phyloP scores from a whole-genome alignment of 371 early-diverging fungal species.

The Mucor plumbeus region DNA sequence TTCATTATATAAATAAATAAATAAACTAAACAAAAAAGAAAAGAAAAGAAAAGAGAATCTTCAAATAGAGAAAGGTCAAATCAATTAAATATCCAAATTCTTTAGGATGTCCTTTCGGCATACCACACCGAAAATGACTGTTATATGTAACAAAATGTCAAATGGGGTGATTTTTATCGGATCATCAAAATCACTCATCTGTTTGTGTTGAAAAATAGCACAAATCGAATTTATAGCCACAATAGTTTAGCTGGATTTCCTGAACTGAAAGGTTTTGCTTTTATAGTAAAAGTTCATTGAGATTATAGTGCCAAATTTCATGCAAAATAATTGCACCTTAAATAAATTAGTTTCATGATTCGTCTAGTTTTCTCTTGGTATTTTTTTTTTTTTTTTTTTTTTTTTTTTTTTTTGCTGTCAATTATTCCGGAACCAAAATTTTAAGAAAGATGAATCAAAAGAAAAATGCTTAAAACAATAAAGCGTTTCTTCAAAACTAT shows the following conservation, averaged over 20 bases:
- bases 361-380: too few species aligned
- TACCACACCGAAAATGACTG: conserved; percentile 16
- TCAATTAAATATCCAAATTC: not conserved
- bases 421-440: not conserved
- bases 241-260: not conserved
- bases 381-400: too few species aligned
- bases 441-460: not conserved
- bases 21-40: not conserved
- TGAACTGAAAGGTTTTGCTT: not conserved
- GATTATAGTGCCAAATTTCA: not conserved
- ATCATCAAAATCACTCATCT: not conserved
- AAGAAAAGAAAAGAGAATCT: conserved; percentile 7
- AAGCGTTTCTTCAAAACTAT: too few species aligned
- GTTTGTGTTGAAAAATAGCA: not conserved
- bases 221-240: too few species aligned
- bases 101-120: conserved; percentile 10
- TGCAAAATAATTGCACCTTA: not conserved
- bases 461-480: not conserved
- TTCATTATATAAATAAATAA: conserved; percentile 15
- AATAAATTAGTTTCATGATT: not conserved
- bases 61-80: not conserved
- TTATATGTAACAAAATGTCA: conserved; percentile 4
- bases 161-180: conserved; percentile 25
- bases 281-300: not conserved
- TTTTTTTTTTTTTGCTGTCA: not conserved